Evolutionary conservation across 768 basidiomycete genomes (phyloP), one percentile per base, ranked within the genome.

Genomic region (Cystobasidium onofrii): DNA sequence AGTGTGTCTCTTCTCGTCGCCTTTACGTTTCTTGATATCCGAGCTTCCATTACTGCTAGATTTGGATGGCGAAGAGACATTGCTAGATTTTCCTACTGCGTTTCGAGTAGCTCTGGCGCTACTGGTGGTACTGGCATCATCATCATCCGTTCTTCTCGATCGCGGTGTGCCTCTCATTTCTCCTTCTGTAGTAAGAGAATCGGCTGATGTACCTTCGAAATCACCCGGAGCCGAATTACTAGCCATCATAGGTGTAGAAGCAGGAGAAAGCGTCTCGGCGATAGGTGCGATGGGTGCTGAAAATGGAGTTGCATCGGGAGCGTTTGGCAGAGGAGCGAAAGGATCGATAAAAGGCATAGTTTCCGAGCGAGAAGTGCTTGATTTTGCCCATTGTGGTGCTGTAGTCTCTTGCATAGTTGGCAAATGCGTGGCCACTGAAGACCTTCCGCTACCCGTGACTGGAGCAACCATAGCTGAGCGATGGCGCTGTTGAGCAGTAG

Each of bases 1-100:
- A 12, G 96, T 98, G 81, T 98, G 93, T 62, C 92, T 84, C 81
- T 90, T 88, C 66, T 84, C 82, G 74, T 83, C 86, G 76, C 84
- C 83, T 80, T 86, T 86, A 70, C 83, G 80, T 34, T 80, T 73
- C 62, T 88, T 83, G 70, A 60, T n/a, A 65, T 57, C 60, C n/a
- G 70, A 41, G 27, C 60, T 62, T 31, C n/a, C 33, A 33, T 60
- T 57, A 23, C 52, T 72, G 29, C 54, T 69, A 34, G 57, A 29
- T 13, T 60, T 60, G 12, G 57, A 60, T 29, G 57, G 57, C 2
- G 57, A 29, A 34, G 57, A 60, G 27, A 60, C 57, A 29, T 27
- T 60, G 33, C 57, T 60, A 29, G 13, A 12, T 60, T 27, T 27
- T 13, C 57, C 57, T 17, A 27, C 12, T 17, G 57, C 25, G 25